Conservation (phyloP, 768 basidiomycete species). For the Hericium rajendrae region DNA sequence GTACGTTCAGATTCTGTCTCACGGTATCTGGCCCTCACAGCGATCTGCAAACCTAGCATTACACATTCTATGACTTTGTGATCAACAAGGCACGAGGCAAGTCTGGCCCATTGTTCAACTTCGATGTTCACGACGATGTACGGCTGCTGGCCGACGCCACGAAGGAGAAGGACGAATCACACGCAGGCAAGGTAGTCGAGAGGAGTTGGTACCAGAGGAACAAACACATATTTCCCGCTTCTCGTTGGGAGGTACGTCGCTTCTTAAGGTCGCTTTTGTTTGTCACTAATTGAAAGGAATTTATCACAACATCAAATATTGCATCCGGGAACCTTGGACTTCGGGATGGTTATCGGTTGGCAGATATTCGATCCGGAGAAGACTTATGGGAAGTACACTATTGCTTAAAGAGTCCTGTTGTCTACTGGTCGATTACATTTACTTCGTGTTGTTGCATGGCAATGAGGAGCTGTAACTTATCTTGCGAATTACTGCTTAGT, state of each 20-base stretch:
- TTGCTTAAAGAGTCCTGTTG: constrained; percentile 28
- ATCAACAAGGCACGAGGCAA: constrained; percentile 98
- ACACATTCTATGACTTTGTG: constrained; percentile 98
- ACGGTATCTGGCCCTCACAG: not conserved
- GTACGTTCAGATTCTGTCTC: constrained; percentile 33
- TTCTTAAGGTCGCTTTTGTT: constrained; percentile 1
- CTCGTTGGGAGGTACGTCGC: constrained; percentile 79
- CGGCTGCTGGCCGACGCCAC: constrained; percentile 90
- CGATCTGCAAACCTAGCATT: constrained; percentile 46
- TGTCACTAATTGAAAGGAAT: no score
- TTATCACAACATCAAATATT: not conserved
- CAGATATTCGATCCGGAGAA: constrained; percentile 92
- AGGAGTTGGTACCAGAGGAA: constrained; percentile 91
- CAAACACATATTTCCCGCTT: constrained; percentile 97
- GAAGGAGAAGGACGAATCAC: constrained; percentile 95
- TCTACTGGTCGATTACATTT: not conserved
- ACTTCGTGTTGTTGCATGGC: not conserved
- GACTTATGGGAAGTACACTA: constrained; percentile 87
- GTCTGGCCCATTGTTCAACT: constrained; percentile 95
- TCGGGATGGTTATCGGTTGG: not conserved
- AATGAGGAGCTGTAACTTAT: not conserved
- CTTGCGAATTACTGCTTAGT: not conserved
- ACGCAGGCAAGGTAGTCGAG: constrained; percentile 98
- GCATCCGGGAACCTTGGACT: not conserved
- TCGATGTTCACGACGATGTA: constrained; percentile 98